Evolutionary conservation across 345 rosid species (phyloP).

Genomic region (Geranium brycei): DNA sequence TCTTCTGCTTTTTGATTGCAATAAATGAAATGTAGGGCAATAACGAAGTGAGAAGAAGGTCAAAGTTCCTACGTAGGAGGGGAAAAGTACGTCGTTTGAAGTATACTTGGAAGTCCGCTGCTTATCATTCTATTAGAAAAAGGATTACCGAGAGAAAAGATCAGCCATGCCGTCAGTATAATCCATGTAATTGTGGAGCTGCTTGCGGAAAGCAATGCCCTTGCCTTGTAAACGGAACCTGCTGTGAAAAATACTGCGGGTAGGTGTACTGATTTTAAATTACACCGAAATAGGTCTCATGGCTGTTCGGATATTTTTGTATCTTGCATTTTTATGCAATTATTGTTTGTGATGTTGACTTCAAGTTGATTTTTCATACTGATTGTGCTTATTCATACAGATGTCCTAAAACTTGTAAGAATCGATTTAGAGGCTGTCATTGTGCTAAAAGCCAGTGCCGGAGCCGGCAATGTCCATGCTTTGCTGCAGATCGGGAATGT

Average conservation of each 20-base stretch:
- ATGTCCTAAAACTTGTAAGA: conserved; percentile 93
- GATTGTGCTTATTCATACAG: conserved; percentile 27
- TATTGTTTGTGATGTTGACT: conserved; percentile 1
- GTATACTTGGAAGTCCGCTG: conserved; percentile 99
- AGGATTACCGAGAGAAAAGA: conserved; percentile 83
- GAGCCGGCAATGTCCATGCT: conserved; percentile 99
- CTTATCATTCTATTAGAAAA: conserved; percentile 93
- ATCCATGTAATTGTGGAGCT: conserved; percentile 86
- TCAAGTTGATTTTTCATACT: conserved; percentile 10
- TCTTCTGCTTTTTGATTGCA: conserved; percentile 3
- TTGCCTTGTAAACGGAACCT: conserved; percentile 84
- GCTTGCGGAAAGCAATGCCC: conserved; percentile 93
- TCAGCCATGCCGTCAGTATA: conserved; percentile 97
- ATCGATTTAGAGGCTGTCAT: conserved; percentile 98
- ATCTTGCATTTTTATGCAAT: not conserved
- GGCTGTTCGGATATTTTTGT: not conserved
- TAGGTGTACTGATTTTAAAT: conserved; percentile 27
- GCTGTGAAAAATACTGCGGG: conserved; percentile 99
- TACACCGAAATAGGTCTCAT: not conserved
- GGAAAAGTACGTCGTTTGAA: conserved; percentile 95
- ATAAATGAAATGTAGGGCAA: conserved; percentile 35
- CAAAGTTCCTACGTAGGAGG: conserved; percentile 84
- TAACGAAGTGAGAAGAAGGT: conserved; percentile 83
- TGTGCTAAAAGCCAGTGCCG: conserved; percentile 99
- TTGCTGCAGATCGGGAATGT: conserved; percentile 99